Percentiles rank a stretch among this genome's conserved stretches.
Evolutionary conservation across 345 rosid species (phyloP).

Genomic region (Eucalyptus cloeziana): DNA sequence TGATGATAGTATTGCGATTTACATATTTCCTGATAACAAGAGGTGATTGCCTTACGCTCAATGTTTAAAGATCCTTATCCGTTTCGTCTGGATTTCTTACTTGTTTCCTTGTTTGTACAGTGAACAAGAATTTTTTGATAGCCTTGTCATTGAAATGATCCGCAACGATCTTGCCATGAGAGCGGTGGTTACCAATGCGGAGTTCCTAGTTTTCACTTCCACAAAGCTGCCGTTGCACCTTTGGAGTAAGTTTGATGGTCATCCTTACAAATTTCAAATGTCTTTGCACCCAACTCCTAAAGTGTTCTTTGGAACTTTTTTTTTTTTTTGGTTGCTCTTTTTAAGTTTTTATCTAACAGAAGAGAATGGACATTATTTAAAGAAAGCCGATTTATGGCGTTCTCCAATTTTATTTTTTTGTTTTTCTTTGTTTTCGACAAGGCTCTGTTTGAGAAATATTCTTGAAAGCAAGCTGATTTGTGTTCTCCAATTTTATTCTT

Average conservation of each 20-base stretch:
- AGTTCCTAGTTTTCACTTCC: slow-evolving; percentile 61
- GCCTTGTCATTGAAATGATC: slow-evolving; percentile 41
- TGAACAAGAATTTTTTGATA: slow-evolving; percentile 19
- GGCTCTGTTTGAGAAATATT: not conserved
- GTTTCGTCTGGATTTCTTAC: not conserved
- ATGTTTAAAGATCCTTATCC: not conserved
- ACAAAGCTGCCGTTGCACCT: slow-evolving; percentile 28
- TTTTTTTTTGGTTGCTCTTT: not conserved
- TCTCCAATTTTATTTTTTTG: not conserved
- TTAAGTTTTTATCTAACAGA: not conserved
- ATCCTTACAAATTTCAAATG: not conserved
- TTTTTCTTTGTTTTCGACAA: not conserved
- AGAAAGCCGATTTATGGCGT: not conserved
- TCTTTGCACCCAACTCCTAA: not conserved
- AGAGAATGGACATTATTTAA: not conserved
- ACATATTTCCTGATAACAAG: slow-evolving; percentile 40
- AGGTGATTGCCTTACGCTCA: slow-evolving; percentile 13
- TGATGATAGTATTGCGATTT: slow-evolving; percentile 47
- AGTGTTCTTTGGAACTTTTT: not conserved
- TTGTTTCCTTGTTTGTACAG: slow-evolving; percentile 1
- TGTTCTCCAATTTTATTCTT: not conserved
- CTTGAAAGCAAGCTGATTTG: not conserved
- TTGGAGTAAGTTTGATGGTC: slow-evolving; percentile 38
- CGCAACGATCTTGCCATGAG: slow-evolving; percentile 34
- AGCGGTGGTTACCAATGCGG: slow-evolving; percentile 35